Conservation (phyloP, 2,329 filamentous ascomycete genomes). For the Cyanodermella asteris region DNA sequence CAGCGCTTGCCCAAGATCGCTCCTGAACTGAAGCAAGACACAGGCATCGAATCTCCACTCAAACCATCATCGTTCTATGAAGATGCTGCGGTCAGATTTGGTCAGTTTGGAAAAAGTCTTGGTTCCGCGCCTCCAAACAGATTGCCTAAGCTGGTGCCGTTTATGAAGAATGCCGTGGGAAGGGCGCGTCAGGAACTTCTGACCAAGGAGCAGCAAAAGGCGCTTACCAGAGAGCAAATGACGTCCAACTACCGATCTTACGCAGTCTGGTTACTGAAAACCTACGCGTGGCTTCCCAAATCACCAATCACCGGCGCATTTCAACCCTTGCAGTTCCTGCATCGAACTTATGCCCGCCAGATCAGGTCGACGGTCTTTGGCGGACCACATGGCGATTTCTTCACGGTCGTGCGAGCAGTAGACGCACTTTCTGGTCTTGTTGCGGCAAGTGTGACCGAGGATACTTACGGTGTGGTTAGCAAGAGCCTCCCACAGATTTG, state of each 20-base stretch:
- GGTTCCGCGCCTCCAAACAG: slow-evolving; percentile 18
- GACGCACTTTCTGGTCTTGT: slow-evolving; percentile 47
- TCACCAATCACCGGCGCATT: slow-evolving; percentile 27
- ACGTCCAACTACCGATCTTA: slow-evolving; percentile 13
- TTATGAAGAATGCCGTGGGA: too few relatives aligned
- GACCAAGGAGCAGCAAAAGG: slow-evolving; percentile 7
- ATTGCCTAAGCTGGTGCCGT: too few relatives aligned
- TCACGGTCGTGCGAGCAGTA: slow-evolving; percentile 49
- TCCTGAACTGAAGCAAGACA: slow-evolving; percentile 24
- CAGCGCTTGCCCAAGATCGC: slow-evolving; percentile 28
- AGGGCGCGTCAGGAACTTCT: slow-evolving; percentile 11
- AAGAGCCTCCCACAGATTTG: slow-evolving; percentile 56
- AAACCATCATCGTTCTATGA: slow-evolving; percentile 16
- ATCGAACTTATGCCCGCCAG: slow-evolving; percentile 43
- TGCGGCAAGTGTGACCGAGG: slow-evolving; percentile 54
- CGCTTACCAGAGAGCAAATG: slow-evolving; percentile 10
- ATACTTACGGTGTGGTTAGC: slow-evolving; percentile 70
- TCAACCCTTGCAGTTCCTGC: slow-evolving; percentile 44
- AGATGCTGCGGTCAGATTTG: slow-evolving; percentile 19
- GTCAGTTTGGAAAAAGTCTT: slow-evolving; percentile 24
- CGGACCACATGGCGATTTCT: slow-evolving; percentile 46
- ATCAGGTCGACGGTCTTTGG: slow-evolving; percentile 50
- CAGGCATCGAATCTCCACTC: slow-evolving; percentile 23
- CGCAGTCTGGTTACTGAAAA: slow-evolving; percentile 28
- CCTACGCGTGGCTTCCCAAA: slow-evolving; percentile 26